Evolutionary conservation across 2,329 filamentous ascomycete genomes (phyloP), one percentile per base, ranked within the genome.

Genomic region (Aspergillus fischeri): DNA sequence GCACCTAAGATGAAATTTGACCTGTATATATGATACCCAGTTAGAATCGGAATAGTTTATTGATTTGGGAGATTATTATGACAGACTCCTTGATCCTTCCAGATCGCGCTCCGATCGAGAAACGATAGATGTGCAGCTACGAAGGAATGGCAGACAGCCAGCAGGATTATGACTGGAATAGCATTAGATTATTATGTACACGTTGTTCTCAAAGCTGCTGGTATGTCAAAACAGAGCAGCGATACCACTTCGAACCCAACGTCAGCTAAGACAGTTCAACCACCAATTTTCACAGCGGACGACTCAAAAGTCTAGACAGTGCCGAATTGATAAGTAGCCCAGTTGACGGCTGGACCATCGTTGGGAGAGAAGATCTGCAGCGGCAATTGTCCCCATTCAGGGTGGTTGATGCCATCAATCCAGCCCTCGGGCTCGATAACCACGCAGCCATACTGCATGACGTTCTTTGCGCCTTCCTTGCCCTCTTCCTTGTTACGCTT

Each of bases 381-480:
- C 1, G 67, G 55, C 29, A 67, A 75, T 55, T 92, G 84, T 58
- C 86, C 86, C 93, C 93, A 97, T 74, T 91, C 84, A 0, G 92
- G 92, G 66, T 95, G 84, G 77, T 96, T 97, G 77, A 97, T 94
- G 27, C 83, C 92, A 71, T 96, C 92, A 69, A 97, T 96, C 84
- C 86, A 97, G 73, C 94, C 92, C 80, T 97, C 85, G 11, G 94
- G 90, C 78, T 97, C 93, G 74, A 97, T 83, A 51, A 96, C 93
- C 27, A 96, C 70, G 74, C 93, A 97, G 32, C 91, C 92, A 69
- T 92, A 91, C 78, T 92, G 60, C 70, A 79, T 64, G 70, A 83
- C 65, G 77, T 72, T 65, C 71, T 68, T 72, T 62, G 69, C 77
- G 63, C 73, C 66, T 9, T 76, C 71, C 44, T 81, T 77, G n/a